A percentile compares a stretch with the other conserved stretches of the same genome.
Conservation (phyloP, 1,284 basidiomycete species). For the Puccinia hordei region DNA sequence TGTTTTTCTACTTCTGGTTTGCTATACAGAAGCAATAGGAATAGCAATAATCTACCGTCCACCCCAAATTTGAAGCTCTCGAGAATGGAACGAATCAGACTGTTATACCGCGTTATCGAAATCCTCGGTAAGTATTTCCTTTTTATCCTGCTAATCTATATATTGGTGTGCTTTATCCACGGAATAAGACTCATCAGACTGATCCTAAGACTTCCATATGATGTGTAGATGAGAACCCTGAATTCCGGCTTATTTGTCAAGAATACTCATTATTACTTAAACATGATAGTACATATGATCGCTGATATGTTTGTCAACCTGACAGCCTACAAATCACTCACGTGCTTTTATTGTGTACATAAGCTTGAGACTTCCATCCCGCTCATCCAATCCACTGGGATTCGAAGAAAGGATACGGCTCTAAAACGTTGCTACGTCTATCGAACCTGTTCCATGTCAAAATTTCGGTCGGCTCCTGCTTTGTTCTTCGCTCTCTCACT, state of each 20-base stretch:
- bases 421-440: too few species aligned
- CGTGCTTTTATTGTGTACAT: not conserved
- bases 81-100: constrained; percentile 11
- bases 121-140: constrained; percentile 15
- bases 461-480: too few species aligned
- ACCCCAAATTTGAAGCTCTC: constrained; percentile 3
- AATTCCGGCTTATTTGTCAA: constrained; percentile 7
- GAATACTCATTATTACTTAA: constrained; percentile 12
- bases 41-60: not conserved
- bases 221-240: not conserved
- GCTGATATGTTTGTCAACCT: not conserved
- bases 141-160: not conserved
- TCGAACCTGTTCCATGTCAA: too few species aligned
- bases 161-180: not conserved
- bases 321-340: not conserved
- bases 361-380: not conserved
- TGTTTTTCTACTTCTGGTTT: not conserved
- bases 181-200: not conserved
- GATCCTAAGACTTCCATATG: not conserved
- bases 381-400: too few species aligned
- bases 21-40: not conserved
- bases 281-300: not conserved
- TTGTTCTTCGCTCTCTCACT: too few species aligned
- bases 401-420: too few species aligned
- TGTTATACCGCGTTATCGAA: constrained; percentile 27